Percentiles rank a stretch among this genome's conserved stretches.
phyloP scores from a whole-genome alignment of 2,329 filamentous ascomycete genomes.

The Fusarium lyarnte region DNA sequence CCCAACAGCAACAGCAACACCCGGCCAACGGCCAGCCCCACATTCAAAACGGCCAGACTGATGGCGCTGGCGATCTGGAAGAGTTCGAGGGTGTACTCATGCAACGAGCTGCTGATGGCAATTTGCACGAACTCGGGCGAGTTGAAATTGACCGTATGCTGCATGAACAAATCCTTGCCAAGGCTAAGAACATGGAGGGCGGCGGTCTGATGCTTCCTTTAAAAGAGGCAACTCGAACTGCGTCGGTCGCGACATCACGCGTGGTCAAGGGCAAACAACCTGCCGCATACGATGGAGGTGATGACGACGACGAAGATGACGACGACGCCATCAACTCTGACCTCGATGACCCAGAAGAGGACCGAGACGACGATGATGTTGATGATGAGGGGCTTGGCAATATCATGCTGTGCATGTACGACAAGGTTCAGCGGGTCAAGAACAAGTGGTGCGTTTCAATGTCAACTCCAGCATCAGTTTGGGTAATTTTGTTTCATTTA shows the following conservation, averaged over 20 bases:
- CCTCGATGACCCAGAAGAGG: constrained; percentile 92
- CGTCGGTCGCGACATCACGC: constrained; percentile 23
- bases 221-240: constrained; percentile 59
- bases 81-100: constrained; percentile 69
- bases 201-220: constrained; percentile 80
- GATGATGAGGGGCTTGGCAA: constrained; percentile 85
- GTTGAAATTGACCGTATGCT: constrained; percentile 75
- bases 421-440: constrained; percentile 99
- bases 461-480: not conserved
- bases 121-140: constrained; percentile 64
- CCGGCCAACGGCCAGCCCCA: constrained; percentile 45
- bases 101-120: constrained; percentile 63
- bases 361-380: constrained; percentile 83
- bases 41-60: constrained; percentile 67
- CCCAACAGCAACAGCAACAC: constrained; percentile 49
- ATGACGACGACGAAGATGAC: constrained; percentile 71
- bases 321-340: constrained; percentile 99
- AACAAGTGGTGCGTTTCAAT: constrained; percentile 80
- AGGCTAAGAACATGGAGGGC: constrained; percentile 75
- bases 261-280: constrained; percentile 47
- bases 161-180: constrained; percentile 72
- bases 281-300: constrained; percentile 69
- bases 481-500: constrained; percentile 7
- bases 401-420: constrained; percentile 98
- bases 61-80: constrained; percentile 74